These are phyloP conservation scores for Trichaptum fuscoviolaceum DNA, from an alignment of 768 basidiomycete genomes.

Conservation along the genomic window DNA sequence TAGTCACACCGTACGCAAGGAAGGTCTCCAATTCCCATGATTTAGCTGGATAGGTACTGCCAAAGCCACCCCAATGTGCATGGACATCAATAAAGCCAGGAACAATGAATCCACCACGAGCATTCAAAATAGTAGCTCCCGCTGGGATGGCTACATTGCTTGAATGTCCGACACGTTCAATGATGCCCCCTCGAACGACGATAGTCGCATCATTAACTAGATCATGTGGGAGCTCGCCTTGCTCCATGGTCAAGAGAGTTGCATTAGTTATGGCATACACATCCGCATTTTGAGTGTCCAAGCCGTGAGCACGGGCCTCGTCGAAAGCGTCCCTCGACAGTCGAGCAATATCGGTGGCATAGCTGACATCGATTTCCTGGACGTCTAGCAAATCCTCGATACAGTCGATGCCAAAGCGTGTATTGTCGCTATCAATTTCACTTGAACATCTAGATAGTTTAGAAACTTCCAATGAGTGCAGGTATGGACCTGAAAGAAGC, in stretches of 20 bases:
- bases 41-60: conserved; percentile 47
- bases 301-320: conserved; percentile 15
- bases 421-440: conserved; percentile 41
- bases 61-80: conserved; percentile 64
- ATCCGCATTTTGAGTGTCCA: conserved; percentile 28
- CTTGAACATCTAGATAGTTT: conserved; percentile 44
- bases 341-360: conserved; percentile 55
- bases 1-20: conserved; percentile 73
- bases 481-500: conserved; percentile 45
- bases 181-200: conserved; percentile 51
- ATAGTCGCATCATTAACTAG: conserved; percentile 49
- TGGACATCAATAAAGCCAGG: conserved; percentile 77
- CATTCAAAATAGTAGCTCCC: conserved; percentile 47
- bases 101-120: conserved; percentile 57
- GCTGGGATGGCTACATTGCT: conserved; percentile 28
- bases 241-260: conserved; percentile 65
- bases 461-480: conserved; percentile 57
- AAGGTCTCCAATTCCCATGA: conserved; percentile 76
- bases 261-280: conserved; percentile 61
- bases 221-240: conserved; percentile 43
- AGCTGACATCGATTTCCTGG: conserved; percentile 53
- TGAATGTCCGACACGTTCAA: conserved; percentile 40
- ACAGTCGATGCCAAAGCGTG: conserved; percentile 59
- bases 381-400: conserved; percentile 50
- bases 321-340: conserved; percentile 46